Evolutionary conservation across 495 filamentous ascomycete genomes (phyloP).

Genomic region (Niebla homalea): DNA sequence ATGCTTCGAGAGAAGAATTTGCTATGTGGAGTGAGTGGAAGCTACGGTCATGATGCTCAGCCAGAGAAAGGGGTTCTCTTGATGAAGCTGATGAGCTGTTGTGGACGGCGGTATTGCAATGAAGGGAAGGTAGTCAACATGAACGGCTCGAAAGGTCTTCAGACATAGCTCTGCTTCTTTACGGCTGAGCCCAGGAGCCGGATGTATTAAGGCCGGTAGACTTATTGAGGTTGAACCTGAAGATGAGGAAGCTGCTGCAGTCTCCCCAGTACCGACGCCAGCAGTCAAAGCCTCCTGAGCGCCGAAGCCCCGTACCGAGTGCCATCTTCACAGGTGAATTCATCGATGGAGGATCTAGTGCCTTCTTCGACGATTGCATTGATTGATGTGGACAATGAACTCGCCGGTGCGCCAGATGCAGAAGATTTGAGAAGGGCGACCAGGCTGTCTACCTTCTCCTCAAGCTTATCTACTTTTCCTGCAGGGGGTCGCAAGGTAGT

Average conservation of each 20-base stretch:
- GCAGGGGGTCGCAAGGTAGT: constrained; percentile 12
- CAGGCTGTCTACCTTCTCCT: constrained; percentile 39
- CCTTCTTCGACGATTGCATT: too few relatives aligned
- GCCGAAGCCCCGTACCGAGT: too few relatives aligned
- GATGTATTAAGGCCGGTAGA: not conserved
- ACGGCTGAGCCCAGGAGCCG: not conserved
- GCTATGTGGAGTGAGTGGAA: constrained; percentile 21
- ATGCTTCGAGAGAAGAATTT: constrained; percentile 24
- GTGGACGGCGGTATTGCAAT: constrained; percentile 29
- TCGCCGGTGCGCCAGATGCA: not conserved
- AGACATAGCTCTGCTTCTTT: constrained; percentile 29
- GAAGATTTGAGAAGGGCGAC: constrained; percentile 29
- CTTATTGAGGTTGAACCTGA: too few relatives aligned
- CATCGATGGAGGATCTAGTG: too few relatives aligned
- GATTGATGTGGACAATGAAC: too few relatives aligned
- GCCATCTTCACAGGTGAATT: too few relatives aligned
- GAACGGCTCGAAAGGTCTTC: constrained; percentile 27
- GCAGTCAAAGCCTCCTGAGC: too few relatives aligned
- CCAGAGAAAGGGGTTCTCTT: constrained; percentile 39
- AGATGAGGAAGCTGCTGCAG: too few relatives aligned
- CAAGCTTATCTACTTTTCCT: constrained; percentile 28
- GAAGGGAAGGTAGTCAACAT: constrained; percentile 32
- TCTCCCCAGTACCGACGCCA: too few relatives aligned
- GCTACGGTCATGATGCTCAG: constrained; percentile 38
- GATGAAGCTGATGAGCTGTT: constrained; percentile 33